phyloP scores from a whole-genome alignment of 345 rosid species.

The Syzygium aqueum region DNA sequence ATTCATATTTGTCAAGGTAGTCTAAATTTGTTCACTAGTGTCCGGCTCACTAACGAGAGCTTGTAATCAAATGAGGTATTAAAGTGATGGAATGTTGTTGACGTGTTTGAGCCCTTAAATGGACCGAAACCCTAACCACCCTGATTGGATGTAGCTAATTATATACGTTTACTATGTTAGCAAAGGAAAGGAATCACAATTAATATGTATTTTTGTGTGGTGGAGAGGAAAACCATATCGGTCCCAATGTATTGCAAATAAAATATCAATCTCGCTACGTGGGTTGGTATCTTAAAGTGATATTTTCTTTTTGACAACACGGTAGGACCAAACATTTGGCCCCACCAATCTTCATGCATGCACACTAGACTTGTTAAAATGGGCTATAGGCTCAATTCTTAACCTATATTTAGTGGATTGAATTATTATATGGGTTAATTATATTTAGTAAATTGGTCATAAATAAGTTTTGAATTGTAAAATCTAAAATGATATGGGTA shows the following conservation, averaged over 20 bases:
- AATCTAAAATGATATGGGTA: too few relatives aligned
- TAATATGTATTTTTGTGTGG: neutral
- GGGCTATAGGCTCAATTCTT: too few relatives aligned
- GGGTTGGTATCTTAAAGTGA: neutral
- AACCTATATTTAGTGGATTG: too few relatives aligned
- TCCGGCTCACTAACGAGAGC: neutral
- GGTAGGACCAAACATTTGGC: neutral
- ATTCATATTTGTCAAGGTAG: neutral
- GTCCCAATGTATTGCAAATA: neutral
- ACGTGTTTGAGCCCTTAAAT: neutral
- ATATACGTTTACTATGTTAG: neutral
- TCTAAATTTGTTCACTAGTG: neutral
- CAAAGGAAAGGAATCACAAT: neutral
- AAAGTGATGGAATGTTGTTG: neutral
- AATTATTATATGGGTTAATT: too few relatives aligned
- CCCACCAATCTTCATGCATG: neutral
- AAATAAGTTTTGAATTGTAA: too few relatives aligned
- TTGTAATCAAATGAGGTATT: neutral
- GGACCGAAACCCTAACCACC: neutral
- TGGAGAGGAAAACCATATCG: neutral
- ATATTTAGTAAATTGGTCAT: too few relatives aligned
- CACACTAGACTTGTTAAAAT: neutral
- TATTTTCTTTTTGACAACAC: neutral
- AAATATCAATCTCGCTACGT: neutral
- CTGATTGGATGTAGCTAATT: neutral